A percentile compares a stretch with the other conserved stretches of the same genome.
Conservation (phyloP, 805 yeast species). For the Torulaspora delbrueckii region DNA sequence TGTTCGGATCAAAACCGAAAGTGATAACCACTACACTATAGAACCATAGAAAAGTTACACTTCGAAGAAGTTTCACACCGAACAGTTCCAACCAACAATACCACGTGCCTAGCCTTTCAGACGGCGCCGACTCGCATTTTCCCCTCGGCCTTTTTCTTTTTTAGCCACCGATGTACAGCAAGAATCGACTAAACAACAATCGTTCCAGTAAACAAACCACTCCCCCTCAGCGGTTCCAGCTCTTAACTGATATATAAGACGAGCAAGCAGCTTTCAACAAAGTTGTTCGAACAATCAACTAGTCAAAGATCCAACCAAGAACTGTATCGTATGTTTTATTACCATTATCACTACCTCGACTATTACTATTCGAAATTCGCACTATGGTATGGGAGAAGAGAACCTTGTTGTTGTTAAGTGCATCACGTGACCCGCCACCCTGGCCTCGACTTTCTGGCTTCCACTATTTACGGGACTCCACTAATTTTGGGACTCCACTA, state of each 20-base stretch:
- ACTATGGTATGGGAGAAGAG: not conserved
- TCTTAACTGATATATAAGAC: not conserved
- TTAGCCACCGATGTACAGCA: not conserved
- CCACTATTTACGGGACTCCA: not conserved
- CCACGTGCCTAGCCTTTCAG: not conserved
- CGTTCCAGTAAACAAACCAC: not conserved
- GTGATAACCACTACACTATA: constrained; percentile 81
- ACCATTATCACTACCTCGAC: not conserved
- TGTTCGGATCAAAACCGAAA: constrained; percentile 74
- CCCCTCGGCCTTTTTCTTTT: not conserved
- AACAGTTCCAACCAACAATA: not conserved
- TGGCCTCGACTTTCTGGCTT: too few relatives aligned
- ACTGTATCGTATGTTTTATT: not conserved
- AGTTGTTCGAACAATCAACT: too few relatives aligned
- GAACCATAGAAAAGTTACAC: constrained; percentile 34
- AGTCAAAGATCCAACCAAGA: too few relatives aligned
- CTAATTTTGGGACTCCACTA: not conserved
- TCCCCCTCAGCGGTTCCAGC: not conserved
- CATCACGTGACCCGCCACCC: too few relatives aligned
- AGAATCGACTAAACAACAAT: not conserved
- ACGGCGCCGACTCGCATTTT: not conserved
- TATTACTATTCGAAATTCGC: not conserved
- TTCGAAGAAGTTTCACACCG: not conserved
- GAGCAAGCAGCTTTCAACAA: not conserved
- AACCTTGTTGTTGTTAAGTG: too few relatives aligned